phyloP scores from a whole-genome alignment of 179 eudicot species.

The Silene coronaria region DNA sequence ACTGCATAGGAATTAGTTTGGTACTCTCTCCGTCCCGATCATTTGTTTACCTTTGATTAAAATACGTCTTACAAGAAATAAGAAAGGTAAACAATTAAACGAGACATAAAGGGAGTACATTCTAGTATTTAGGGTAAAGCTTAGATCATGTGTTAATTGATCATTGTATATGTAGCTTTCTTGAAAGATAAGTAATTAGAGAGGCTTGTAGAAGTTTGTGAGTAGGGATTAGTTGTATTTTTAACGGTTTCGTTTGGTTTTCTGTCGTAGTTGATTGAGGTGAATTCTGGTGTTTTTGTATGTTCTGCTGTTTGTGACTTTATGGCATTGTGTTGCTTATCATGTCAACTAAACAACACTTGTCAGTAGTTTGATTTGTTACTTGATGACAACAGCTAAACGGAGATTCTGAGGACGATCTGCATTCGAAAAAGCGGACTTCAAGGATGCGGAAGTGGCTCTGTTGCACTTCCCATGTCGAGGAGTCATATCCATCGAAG shows the following conservation, averaged over 20 bases:
- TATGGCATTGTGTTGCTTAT: background rate
- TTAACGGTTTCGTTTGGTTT: background rate
- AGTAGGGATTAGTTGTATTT: too few relatives aligned
- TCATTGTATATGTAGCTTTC: too few relatives aligned
- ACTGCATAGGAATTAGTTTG: background rate
- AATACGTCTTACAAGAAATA: too few relatives aligned
- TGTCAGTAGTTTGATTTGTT: background rate
- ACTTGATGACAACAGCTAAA: slow-evolving; percentile 41
- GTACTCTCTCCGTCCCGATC: too few relatives aligned
- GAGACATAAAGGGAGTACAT: background rate
- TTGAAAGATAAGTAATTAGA: too few relatives aligned
- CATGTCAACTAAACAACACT: background rate
- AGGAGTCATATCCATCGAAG: slow-evolving; percentile 46
- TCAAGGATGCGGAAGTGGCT: slow-evolving; percentile 73
- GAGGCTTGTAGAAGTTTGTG: too few relatives aligned
- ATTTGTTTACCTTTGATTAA: too few relatives aligned
- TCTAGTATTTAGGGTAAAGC: background rate
- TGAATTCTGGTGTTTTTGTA: too few relatives aligned
- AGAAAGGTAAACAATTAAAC: too few relatives aligned
- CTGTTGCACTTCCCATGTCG: slow-evolving; percentile 62
- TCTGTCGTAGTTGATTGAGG: background rate
- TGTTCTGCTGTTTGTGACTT: too few relatives aligned
- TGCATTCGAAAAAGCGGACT: slow-evolving; percentile 41
- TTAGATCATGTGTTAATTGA: too few relatives aligned
- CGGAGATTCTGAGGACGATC: slow-evolving; percentile 41